Percentiles rank a stretch among this genome's conserved stretches.
Conservation (phyloP, 1,284 basidiomycete genomes). For the Schizophyllum amplum region DNA sequence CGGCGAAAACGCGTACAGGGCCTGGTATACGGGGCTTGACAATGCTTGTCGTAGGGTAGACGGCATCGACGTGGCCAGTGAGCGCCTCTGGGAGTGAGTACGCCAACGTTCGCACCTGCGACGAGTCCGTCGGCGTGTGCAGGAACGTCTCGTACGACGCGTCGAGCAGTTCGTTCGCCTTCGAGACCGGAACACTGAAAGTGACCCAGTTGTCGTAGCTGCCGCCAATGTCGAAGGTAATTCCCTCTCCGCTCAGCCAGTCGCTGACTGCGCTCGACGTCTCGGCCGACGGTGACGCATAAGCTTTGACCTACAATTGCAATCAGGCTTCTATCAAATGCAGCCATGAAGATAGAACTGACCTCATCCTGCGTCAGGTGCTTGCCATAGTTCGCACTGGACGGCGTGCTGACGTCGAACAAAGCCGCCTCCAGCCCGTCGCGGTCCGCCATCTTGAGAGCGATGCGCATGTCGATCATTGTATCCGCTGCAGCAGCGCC, state of each 20-base stretch:
- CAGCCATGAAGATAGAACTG: too few relatives aligned
- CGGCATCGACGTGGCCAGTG: conserved; percentile 56
- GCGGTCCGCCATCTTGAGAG: conserved; percentile 58
- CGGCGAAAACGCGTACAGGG: conserved; percentile 22
- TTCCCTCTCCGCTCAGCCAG: conserved; percentile 54
- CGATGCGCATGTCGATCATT: conserved; percentile 44
- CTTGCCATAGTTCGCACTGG: conserved; percentile 54
- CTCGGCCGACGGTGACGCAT: not conserved
- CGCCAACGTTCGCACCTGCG: conserved; percentile 52
- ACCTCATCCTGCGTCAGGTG: conserved; percentile 61
- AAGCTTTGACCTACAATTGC: not conserved
- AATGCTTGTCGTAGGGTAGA: conserved; percentile 73
- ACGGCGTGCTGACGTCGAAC: conserved; percentile 59
- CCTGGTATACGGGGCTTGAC: conserved; percentile 37
- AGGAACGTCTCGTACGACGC: conserved; percentile 26
- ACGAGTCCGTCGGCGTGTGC: conserved; percentile 32
- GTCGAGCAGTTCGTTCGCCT: conserved; percentile 62
- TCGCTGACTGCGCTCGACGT: conserved; percentile 31
- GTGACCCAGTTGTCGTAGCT: conserved; percentile 65
- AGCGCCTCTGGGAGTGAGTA: conserved; percentile 62
- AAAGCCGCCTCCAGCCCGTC: conserved; percentile 49
- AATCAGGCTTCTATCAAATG: too few relatives aligned
- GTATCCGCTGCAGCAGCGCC: conserved; percentile 30
- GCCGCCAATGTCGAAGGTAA: conserved; percentile 38
- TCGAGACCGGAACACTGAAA: conserved; percentile 45